Percentiles rank a stretch among this genome's conserved stretches.
These are phyloP conservation scores for Polytrichum commune DNA, from an alignment of 225 moss, liverwort and hornwort species.

Conservation along the genomic window DNA sequence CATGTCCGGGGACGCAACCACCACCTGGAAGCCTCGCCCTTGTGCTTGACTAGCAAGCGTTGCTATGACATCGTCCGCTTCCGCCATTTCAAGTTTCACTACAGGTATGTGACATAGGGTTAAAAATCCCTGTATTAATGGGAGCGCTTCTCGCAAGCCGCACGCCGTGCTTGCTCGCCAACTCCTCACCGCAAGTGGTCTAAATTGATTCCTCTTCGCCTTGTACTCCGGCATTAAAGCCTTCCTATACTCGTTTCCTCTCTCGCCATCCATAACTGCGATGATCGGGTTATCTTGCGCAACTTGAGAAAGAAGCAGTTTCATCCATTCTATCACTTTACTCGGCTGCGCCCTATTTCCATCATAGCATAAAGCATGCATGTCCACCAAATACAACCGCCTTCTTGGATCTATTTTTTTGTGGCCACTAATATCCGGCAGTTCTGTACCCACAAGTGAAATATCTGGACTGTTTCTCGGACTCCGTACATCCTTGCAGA, in stretches of 20 bases:
- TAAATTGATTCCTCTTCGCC: slow-evolving; percentile 60
- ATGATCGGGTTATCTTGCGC: slow-evolving; percentile 72
- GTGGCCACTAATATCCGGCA: neutral
- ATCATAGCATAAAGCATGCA: slow-evolving; percentile 85
- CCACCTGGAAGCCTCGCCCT: slow-evolving; percentile 58
- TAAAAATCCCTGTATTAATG: slow-evolving; percentile 63
- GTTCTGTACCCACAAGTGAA: neutral
- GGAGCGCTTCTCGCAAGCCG: slow-evolving; percentile 73
- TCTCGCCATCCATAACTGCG: slow-evolving; percentile 96
- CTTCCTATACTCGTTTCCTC: slow-evolving; percentile 80
- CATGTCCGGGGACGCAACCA: slow-evolving; percentile 96
- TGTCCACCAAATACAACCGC: slow-evolving; percentile 74
- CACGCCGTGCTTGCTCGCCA: slow-evolving; percentile 40
- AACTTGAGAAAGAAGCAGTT: slow-evolving; percentile 68
- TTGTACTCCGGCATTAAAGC: slow-evolving; percentile 75
- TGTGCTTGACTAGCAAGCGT: slow-evolving; percentile 72
- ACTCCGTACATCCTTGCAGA: slow-evolving; percentile 28
- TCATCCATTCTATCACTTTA: slow-evolving; percentile 77
- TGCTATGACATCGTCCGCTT: slow-evolving; percentile 92
- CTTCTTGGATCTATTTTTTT: slow-evolving; percentile 21
- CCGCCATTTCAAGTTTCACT: slow-evolving; percentile 77
- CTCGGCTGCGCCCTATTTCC: slow-evolving; percentile 68
- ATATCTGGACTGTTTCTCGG: slow-evolving; percentile 10
- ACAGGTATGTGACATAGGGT: slow-evolving; percentile 79
- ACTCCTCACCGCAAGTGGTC: slow-evolving; percentile 40